Conservation (phyloP, 805 yeast genomes). For the Pichia deserticola region DNA sequence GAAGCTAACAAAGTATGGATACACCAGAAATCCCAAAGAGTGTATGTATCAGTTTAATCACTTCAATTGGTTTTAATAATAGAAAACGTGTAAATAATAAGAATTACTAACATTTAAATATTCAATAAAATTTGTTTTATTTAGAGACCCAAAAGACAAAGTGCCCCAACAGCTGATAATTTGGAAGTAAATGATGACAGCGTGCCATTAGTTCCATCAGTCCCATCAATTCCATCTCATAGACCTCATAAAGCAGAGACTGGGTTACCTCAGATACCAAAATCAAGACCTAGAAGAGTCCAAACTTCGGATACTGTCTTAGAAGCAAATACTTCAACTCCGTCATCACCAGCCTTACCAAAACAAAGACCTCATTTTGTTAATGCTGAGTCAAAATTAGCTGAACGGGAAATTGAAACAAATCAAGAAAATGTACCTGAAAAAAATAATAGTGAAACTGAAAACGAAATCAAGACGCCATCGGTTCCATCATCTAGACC, state of each 20-base stretch:
- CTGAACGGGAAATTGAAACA: no score
- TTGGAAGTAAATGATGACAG: no score
- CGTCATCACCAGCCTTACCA: neutral
- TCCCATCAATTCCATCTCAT: neutral
- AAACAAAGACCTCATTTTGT: neutral
- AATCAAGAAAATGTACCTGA: no score
- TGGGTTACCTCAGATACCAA: neutral
- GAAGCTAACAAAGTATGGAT: conserved; percentile 10
- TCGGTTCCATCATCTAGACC: conserved; percentile 16
- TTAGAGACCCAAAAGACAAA: conserved; percentile 5
- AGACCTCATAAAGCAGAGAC: conserved; percentile 3
- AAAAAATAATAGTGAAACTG: no score
- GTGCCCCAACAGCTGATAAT: no score
- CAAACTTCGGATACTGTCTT: neutral
- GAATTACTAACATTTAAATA: no score
- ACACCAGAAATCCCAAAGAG: conserved; percentile 17
- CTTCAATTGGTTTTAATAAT: no score
- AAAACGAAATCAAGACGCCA: conserved; percentile 2
- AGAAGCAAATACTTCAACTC: neutral
- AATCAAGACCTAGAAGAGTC: neutral
- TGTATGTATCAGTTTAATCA: conserved; percentile 11
- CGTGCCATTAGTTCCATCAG: neutral
- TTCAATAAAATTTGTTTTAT: neutral
- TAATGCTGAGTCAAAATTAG: no score
- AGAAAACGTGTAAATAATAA: no score